These are phyloP conservation scores for Antitrichia curtipendula DNA, from an alignment of 225 moss, liverwort and hornwort genomes.

Conservation along the genomic window DNA sequence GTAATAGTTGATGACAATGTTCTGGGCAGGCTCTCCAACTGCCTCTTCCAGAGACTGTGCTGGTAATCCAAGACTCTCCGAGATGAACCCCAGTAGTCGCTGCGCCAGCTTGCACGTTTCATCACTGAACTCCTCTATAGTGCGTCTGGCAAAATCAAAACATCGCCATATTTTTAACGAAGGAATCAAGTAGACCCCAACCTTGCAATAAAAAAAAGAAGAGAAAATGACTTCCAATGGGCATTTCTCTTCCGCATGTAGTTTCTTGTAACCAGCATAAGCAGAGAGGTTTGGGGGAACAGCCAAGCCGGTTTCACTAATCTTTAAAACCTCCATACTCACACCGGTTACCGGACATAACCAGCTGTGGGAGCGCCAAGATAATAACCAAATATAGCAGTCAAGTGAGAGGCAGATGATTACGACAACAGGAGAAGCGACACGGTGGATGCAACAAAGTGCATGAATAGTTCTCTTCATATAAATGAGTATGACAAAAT, in stretches of 20 bases:
- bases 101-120: constrained; percentile 60
- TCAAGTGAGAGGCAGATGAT: not conserved
- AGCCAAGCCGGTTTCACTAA: not conserved
- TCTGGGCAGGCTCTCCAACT: constrained; percentile 63
- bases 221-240: not conserved
- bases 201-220: not conserved
- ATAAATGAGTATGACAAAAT: not conserved
- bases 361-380: not conserved
- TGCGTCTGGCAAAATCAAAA: constrained; percentile 36
- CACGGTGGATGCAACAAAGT: not conserved
- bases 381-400: not conserved
- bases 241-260: not conserved
- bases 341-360: not conserved
- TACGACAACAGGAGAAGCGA: not conserved
- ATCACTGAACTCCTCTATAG: constrained; percentile 71
- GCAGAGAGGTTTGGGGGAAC: not conserved
- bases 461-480: not conserved
- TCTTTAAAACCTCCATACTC: not conserved
- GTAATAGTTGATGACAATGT: constrained; percentile 81
- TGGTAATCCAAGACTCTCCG: constrained; percentile 70
- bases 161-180: not conserved
- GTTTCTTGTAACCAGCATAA: not conserved
- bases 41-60: constrained; percentile 43
- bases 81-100: constrained; percentile 42
- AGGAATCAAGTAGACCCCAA: not conserved